phyloP scores from a whole-genome alignment of 768 basidiomycete species.

The Sutorius australiensis region DNA sequence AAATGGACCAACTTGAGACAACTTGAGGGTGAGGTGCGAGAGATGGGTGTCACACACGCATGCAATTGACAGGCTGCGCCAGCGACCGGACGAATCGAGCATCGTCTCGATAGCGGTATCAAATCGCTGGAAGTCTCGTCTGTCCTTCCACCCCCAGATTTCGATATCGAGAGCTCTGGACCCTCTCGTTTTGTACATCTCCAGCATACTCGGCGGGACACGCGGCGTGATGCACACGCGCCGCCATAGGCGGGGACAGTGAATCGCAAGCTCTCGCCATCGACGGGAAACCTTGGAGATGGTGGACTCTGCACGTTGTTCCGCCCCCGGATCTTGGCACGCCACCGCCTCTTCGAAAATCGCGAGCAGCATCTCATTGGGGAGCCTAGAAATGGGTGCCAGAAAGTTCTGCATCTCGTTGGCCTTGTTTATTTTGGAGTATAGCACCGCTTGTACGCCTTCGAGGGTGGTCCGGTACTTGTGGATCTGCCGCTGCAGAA shows the following conservation, averaged over 20 bases:
- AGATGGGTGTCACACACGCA: conserved; percentile 28
- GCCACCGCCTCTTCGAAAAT: conserved; percentile 31
- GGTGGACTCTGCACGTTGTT: conserved; percentile 19
- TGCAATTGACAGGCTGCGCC: conserved; percentile 28
- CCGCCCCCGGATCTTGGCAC: conserved; percentile 20
- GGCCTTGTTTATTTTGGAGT: conserved; percentile 20
- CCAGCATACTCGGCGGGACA: conserved; percentile 16
- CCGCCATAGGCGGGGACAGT: conserved; percentile 31
- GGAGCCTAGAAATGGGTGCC: conserved; percentile 28
- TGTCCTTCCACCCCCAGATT: conserved; percentile 28
- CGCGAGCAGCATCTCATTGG: conserved; percentile 29
- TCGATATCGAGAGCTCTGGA: conserved; percentile 27
- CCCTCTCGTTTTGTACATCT: conserved; percentile 24
- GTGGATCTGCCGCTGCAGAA: conserved; percentile 17
- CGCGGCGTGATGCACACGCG: conserved; percentile 25
- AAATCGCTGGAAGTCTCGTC: conserved; percentile 30
- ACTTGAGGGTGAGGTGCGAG: conserved; percentile 27
- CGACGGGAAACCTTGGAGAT: conserved; percentile 32
- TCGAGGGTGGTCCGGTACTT: conserved; percentile 12
- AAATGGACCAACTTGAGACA: conserved; percentile 17
- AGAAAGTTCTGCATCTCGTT: conserved; percentile 30
- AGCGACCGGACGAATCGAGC: conserved; percentile 25
- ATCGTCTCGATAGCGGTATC: conserved; percentile 25
- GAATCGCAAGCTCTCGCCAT: conserved; percentile 31
- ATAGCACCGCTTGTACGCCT: conserved; percentile 12